Evolutionary conservation across 1,284 basidiomycete species (phyloP).

Genomic region (Acaromyces ingoldii): DNA sequence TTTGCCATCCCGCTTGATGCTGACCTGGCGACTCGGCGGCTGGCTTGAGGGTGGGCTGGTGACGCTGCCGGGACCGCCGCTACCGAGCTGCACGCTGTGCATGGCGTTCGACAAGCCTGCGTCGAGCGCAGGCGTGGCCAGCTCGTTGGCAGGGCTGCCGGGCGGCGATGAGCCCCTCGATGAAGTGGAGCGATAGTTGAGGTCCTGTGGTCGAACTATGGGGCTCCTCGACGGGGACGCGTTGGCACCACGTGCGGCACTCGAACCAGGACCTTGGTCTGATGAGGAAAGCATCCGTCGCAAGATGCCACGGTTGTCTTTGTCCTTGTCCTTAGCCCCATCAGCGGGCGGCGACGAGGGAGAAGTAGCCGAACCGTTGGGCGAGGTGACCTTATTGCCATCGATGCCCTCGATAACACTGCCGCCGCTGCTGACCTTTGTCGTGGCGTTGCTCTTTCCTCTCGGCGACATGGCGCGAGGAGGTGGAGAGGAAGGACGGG

Average conservation of each 20-base stretch:
- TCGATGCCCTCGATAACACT: conserved; percentile 2
- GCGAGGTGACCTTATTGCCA: background rate
- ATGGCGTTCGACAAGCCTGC: conserved; percentile 19
- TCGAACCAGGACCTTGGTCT: background rate
- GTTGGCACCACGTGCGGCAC: conserved; percentile 2
- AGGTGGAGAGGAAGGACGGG: conserved; percentile 27
- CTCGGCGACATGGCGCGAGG: conserved; percentile 36
- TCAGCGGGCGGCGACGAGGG: background rate
- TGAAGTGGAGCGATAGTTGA: background rate
- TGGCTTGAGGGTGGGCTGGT: conserved; percentile 23
- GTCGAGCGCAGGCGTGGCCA: conserved; percentile 23
- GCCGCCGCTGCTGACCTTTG: conserved; percentile 25
- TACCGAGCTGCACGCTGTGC: conserved; percentile 25
- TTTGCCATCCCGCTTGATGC: conserved; percentile 26
- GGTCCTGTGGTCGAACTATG: conserved; percentile 10
- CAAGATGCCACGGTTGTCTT: conserved; percentile 41
- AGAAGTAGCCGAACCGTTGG: background rate
- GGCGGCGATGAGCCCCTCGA: conserved; percentile 26
- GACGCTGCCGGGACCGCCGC: too few species aligned
- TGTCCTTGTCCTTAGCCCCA: conserved; percentile 29
- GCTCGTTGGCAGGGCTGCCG: conserved; percentile 28
- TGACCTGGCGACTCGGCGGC: conserved; percentile 37
- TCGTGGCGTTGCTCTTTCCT: conserved; percentile 21
- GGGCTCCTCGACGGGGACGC: conserved; percentile 29
- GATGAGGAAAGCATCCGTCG: conserved; percentile 40